Conservation (phyloP, 176 grass and related monocot species). For the Panicum miliaceum region DNA sequence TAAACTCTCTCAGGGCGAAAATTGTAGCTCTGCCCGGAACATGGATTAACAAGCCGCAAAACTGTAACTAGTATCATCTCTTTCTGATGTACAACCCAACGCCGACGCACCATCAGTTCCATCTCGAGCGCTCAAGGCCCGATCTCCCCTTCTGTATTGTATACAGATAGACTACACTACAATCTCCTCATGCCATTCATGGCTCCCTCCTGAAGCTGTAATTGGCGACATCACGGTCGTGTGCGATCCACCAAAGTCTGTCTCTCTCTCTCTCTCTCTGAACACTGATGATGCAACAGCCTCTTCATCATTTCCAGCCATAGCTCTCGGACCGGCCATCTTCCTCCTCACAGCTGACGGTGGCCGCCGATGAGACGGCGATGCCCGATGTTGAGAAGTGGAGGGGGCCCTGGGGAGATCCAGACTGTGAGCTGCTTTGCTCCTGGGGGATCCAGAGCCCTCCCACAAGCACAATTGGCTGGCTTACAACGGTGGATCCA, state of each 20-base stretch:
- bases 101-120: slow-evolving; percentile 25
- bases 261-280: slow-evolving; percentile 20
- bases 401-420: slow-evolving; percentile 73
- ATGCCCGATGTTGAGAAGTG: slow-evolving; percentile 56
- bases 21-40: slow-evolving; percentile 69
- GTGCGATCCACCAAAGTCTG: neutral
- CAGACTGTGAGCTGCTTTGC: slow-evolving; percentile 74
- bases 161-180: slow-evolving; percentile 50
- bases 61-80: slow-evolving; percentile 52
- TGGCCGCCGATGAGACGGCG: slow-evolving; percentile 63
- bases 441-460: slow-evolving; percentile 63
- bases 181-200: slow-evolving; percentile 12
- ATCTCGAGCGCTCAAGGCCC: slow-evolving; percentile 50
- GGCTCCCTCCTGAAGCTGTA: slow-evolving; percentile 10
- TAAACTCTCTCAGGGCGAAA: slow-evolving; percentile 54
- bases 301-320: slow-evolving; percentile 68
- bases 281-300: slow-evolving; percentile 2
- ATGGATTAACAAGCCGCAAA: slow-evolving; percentile 54
- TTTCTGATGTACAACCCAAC: slow-evolving; percentile 48
- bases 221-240: neutral
- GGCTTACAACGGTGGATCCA: slow-evolving; percentile 27
- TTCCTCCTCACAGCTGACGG: slow-evolving; percentile 73
- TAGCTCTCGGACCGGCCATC: slow-evolving; percentile 76
- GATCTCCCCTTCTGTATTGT: slow-evolving; percentile 47
- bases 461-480: slow-evolving; percentile 47